These are phyloP conservation scores for Plasmodium chabaudi DNA, from an alignment of 169 alveolate genomes.

Conservation along the genomic window DNA sequence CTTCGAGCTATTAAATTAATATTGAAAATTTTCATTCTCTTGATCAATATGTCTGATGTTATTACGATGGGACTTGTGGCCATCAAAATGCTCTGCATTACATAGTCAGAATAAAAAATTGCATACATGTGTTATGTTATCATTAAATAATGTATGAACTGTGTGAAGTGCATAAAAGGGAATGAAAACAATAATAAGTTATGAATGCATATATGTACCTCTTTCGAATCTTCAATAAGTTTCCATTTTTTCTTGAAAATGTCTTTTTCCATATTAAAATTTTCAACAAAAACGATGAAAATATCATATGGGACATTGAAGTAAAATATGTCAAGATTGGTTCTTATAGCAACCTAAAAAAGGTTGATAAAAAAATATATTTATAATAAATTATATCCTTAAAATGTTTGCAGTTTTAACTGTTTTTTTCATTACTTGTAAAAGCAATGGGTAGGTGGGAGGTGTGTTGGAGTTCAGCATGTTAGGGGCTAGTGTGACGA, in stretches of 20 bases:
- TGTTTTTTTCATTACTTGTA: constrained; percentile 58
- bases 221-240: constrained; percentile 79
- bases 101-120: background rate
- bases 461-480: constrained; percentile 78
- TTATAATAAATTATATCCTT: background rate
- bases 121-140: background rate
- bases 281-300: constrained; percentile 78
- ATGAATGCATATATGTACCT: constrained; percentile 55
- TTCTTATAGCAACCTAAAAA: constrained; percentile 81
- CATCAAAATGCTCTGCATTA: constrained; percentile 48
- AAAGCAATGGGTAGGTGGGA: constrained; percentile 76
- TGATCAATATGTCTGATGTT: constrained; percentile 69
- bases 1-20: constrained; percentile 59
- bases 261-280: constrained; percentile 74
- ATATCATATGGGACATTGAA: constrained; percentile 79
- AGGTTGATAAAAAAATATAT: background rate
- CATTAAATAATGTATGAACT: background rate
- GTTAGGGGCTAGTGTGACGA: constrained; percentile 65
- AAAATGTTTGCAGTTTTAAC: background rate
- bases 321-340: constrained; percentile 79
- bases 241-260: constrained; percentile 80
- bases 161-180: background rate
- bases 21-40: constrained; percentile 73
- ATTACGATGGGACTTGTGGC: constrained; percentile 76
- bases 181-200: background rate